phyloP scores from a whole-genome alignment of 2,329 filamentous ascomycete species.

The Fusarium pseudocircinatum region DNA sequence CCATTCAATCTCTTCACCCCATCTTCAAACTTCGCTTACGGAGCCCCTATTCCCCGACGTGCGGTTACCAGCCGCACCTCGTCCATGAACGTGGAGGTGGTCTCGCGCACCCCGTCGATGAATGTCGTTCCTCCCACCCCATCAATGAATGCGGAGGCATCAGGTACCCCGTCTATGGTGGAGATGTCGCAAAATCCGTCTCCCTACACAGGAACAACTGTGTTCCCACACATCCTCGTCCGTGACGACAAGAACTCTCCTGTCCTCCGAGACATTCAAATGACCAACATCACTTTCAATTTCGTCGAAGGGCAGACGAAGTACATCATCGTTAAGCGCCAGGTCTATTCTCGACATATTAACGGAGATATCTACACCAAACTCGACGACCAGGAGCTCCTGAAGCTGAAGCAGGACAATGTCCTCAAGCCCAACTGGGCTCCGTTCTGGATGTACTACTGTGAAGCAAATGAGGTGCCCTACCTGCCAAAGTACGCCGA shows the following conservation, averaged over 20 bases:
- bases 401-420: not conserved
- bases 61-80: not conserved
- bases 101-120: not conserved
- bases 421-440: not conserved
- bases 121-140: accelerated
- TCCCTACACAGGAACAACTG: too few relatives aligned
- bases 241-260: not conserved
- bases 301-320: not conserved
- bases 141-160: not conserved
- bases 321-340: not conserved
- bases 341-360: not conserved
- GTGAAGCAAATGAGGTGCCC: not conserved
- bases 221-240: not conserved
- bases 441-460: not conserved
- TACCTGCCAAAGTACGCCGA: not conserved
- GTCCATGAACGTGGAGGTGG: not conserved
- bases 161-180: not conserved
- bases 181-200: not conserved
- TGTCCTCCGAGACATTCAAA: accelerated
- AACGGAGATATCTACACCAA: not conserved
- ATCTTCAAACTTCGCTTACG: accelerated
- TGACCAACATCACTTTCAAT: not conserved
- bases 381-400: not conserved
- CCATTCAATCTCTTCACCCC: not conserved
- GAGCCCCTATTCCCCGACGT: not conserved